Base-by-base conservation (phyloP, 257 asterid species). In the Solanum acaule region DNA sequence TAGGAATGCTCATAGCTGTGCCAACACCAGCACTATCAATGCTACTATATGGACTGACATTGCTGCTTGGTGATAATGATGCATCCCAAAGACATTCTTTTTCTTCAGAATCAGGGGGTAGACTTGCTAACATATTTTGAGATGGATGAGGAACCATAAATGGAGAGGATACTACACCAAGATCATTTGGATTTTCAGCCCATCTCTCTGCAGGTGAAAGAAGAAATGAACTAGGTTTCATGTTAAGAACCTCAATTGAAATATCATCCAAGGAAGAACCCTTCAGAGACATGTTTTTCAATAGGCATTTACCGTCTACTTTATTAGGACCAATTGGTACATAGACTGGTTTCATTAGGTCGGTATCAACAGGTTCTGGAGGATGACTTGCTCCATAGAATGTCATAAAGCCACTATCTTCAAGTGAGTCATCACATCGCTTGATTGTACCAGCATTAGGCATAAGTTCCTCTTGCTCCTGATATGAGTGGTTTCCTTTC, bases 31-130 rank as follows among this genome's bases (percentile, higher is more conserved):
- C 68, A 88, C 93, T 92, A 38, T 92, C 95, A 31, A 91, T 92
- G 91, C 94, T 93, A 86, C 94, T 90, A 35, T 87, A 92, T 25
- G 95, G 94, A 89, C 94, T 93, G 20, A 87, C 91, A 82, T 90
- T 92, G 56, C 93, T 92, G 88, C 96, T 92, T 2, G 95, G 92
- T 75, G 95, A 94, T 35, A 91, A 85, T 33, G 95, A 92, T 84
- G 90, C 89, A 89, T 92, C 95, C 94, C 94, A 93, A 44, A 93
- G 89, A 81, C 94, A 93, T 73, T 90, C 94, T 71, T 88, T 90
- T 75, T 92, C 95, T 59, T 92, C 94, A 15, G 92, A 88, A 79
- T 92, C 92, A 14, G 70, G 91, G 33, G 40, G 88, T 10, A 93
- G 93, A 38, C 94, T 91, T 10, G 92, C 89, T 87, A 87, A 92